Percentiles rank a stretch among this genome's conserved stretches.
Evolutionary conservation across 2,329 filamentous ascomycete species (phyloP).

Genomic region (Aspergillus felis): DNA sequence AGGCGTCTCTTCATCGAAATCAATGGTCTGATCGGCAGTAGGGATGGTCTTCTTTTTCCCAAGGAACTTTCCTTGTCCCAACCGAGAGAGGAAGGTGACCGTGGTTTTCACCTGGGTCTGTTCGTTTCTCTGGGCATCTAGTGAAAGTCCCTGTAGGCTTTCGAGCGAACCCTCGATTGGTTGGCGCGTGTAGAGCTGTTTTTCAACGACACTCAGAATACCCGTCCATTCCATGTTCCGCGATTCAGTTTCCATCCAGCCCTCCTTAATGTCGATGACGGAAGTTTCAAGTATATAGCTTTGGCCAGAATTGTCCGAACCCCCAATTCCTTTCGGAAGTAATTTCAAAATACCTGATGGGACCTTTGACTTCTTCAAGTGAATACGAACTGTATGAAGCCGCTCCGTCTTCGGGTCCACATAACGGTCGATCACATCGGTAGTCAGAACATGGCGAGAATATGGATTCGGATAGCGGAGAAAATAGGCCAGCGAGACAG

Average conservation of each 20-base stretch:
- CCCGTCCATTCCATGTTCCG: slow-evolving; percentile 65
- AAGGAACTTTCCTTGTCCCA: slow-evolving; percentile 55
- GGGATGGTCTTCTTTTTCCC: slow-evolving; percentile 38
- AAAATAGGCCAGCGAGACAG: slow-evolving; percentile 65
- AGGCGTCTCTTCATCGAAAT: slow-evolving; percentile 48
- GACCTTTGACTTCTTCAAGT: slow-evolving; percentile 61
- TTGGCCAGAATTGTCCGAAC: slow-evolving; percentile 56
- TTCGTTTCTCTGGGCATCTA: slow-evolving; percentile 37
- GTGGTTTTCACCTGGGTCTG: slow-evolving; percentile 57
- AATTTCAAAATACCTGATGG: slow-evolving; percentile 59
- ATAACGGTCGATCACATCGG: slow-evolving; percentile 62
- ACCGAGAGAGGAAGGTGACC: slow-evolving; percentile 58
- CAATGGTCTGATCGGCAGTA: slow-evolving; percentile 31
- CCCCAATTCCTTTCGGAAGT: slow-evolving; percentile 56
- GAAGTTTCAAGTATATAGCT: slow-evolving; percentile 62
- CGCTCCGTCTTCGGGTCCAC: slow-evolving; percentile 58
- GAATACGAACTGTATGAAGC: slow-evolving; percentile 59
- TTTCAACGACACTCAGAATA: slow-evolving; percentile 60
- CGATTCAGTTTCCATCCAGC: slow-evolving; percentile 64
- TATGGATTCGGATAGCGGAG: slow-evolving; percentile 67
- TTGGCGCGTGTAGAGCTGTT: slow-evolving; percentile 54
- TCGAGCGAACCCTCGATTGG: slow-evolving; percentile 18
- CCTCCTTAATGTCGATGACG: slow-evolving; percentile 58
- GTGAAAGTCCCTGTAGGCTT: slow-evolving; percentile 26
- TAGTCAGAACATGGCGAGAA: slow-evolving; percentile 61